Evolutionary conservation across 169 alveolate genomes (phyloP).

Genomic region (Blepharisma undulans): DNA sequence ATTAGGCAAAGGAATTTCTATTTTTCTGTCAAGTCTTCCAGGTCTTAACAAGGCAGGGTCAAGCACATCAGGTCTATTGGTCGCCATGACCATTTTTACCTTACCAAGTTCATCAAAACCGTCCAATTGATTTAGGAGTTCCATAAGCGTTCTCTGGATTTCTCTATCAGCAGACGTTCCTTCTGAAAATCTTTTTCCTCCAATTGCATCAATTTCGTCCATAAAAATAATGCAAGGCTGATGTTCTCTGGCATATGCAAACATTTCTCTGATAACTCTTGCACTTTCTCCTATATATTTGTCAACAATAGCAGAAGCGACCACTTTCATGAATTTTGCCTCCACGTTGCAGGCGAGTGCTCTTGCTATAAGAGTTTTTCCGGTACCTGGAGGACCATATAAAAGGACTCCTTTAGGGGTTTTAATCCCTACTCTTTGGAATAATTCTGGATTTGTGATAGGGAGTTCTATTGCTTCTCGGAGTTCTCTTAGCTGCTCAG

Average conservation of each 20-base stretch:
- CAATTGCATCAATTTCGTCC: constrained; percentile 99
- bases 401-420: constrained; percentile 99
- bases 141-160: constrained; percentile 97
- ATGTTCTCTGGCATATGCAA: constrained; percentile 97
- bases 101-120: constrained; percentile 99
- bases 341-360: constrained; percentile 99
- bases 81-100: constrained; percentile 99
- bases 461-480: constrained; percentile 99
- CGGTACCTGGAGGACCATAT: constrained; percentile 99
- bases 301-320: constrained; percentile 98
- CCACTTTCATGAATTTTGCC: constrained; percentile 97
- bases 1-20: constrained; percentile 99
- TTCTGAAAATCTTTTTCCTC: constrained; percentile 97
- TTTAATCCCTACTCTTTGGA: constrained; percentile 97
- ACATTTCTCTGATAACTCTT: constrained; percentile 98
- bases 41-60: constrained; percentile 99
- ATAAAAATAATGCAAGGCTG: constrained; percentile 99
- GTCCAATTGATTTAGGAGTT: constrained; percentile 95
- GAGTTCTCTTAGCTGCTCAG: constrained; percentile 96
- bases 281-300: constrained; percentile 99
- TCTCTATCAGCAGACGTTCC: constrained; percentile 99
- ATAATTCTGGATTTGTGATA: constrained; percentile 96
- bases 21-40: constrained; percentile 98
- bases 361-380: constrained; percentile 98
- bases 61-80: constrained; percentile 99